Base-by-base conservation (phyloP, 768 basidiomycete genomes). In the Pleurotus tuoliensis region DNA sequence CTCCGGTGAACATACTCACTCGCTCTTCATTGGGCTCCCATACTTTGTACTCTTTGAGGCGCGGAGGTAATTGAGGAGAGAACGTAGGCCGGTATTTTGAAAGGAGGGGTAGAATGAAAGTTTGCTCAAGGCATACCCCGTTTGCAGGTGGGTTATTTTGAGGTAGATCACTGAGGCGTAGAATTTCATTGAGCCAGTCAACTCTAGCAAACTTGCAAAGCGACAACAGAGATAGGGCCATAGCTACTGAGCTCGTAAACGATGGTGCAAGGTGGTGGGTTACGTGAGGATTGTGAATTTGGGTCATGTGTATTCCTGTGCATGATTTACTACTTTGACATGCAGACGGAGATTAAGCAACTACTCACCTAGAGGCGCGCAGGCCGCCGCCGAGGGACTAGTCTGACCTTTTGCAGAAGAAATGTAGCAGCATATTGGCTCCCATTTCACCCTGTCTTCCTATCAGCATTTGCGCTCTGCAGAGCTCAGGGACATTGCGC, bases 11-110 rank as follows among this genome's bases (percentile, higher is more conserved):
- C 63, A 92, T 72, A 47, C 76, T 73, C 7, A 82, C 62, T 7
- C 90, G 76, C 55, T 76, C 82, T 63, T 87, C 84, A 53, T 84
- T 85, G 0, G 84, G 84, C 56, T 85, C 81, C 90, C 89, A 90
- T 2, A 81, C 70, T 24, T 74, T 78, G 64, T 79, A 72, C 0
- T 69, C 71, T 64, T 84, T 84, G 39, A 85, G 72, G 2, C 73
- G 58, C 0, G 78, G 58, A 0, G 77, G 66, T 1, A 90, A 71
- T 2, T 76, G 67, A 0, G 82, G 70, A 12, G 82, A 76, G 58
- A 87, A 88, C 0, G 65, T 56, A 0, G 90, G 90, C 20, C 81
- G 79, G 66, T 75, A 87, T 66, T 84, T 85, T 61, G 71, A 73
- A 44, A 79, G 70, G 1, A 63, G 61, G 0, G 88, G 87, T 1